Percentiles rank a stretch among this genome's conserved stretches.
Conservation (phyloP, 768 basidiomycete genomes). For the Boletus reticulatus region DNA sequence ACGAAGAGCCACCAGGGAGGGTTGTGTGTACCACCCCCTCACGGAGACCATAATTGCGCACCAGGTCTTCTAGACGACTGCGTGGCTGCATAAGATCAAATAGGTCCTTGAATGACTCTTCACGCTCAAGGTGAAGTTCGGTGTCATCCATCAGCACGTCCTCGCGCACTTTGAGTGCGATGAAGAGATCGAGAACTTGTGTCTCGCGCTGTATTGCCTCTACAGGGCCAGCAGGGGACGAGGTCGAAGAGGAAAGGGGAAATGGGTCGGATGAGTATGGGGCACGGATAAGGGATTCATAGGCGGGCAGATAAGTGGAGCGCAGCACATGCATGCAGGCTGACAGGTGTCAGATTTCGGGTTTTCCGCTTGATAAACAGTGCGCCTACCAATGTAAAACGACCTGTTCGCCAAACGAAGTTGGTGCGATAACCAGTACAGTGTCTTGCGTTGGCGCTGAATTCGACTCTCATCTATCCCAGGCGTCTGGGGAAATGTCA, state of each 20-base stretch:
- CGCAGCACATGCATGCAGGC: slow-evolving; percentile 83
- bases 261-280: slow-evolving; percentile 83
- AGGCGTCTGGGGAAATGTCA: slow-evolving; percentile 53
- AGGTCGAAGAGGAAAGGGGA: slow-evolving; percentile 42
- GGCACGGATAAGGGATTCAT: slow-evolving; percentile 55
- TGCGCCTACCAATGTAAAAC: slow-evolving; percentile 57
- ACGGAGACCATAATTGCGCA: slow-evolving; percentile 43
- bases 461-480: slow-evolving; percentile 39
- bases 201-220: slow-evolving; percentile 70
- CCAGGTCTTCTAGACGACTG: slow-evolving; percentile 73
- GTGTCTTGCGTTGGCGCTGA: slow-evolving; percentile 59
- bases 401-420: slow-evolving; percentile 65
- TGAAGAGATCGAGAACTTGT: slow-evolving; percentile 70
- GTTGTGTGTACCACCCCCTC: slow-evolving; percentile 33
- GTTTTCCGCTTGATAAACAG: background rate
- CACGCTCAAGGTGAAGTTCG: slow-evolving; percentile 70
- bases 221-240: slow-evolving; percentile 27
- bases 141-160: slow-evolving; percentile 76
- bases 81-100: slow-evolving; percentile 77
- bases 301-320: slow-evolving; percentile 68
- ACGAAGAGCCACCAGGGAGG: slow-evolving; percentile 1
- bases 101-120: slow-evolving; percentile 75
- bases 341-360: slow-evolving; percentile 19
- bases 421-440: slow-evolving; percentile 66
- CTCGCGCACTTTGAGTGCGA: slow-evolving; percentile 75